Conservation (phyloP, 2,329 filamentous ascomycete genomes). For the Fusarium longipes region DNA sequence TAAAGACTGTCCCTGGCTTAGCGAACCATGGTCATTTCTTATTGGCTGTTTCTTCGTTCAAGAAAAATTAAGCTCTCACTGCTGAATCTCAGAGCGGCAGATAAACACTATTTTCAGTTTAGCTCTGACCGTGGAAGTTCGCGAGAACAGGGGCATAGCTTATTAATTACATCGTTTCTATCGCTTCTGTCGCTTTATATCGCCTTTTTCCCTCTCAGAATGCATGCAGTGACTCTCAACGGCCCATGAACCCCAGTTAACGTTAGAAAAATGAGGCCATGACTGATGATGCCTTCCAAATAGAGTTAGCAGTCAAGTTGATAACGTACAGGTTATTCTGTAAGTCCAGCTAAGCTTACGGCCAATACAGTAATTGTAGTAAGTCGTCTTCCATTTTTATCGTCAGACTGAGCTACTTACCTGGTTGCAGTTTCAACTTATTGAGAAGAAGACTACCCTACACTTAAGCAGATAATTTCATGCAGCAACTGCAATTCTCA, state of each 20-base stretch:
- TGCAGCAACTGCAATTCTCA: too few species aligned
- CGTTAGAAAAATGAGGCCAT: not conserved
- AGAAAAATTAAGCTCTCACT: not conserved
- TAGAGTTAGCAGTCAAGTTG: too few species aligned
- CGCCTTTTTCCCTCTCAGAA: not conserved
- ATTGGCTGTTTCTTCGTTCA: not conserved
- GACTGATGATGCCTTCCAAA: too few species aligned
- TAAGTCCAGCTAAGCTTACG: too few species aligned
- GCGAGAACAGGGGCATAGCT: not conserved
- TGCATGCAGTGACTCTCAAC: not conserved
- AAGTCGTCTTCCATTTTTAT: too few species aligned
- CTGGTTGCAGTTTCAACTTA: too few species aligned
- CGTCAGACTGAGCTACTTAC: too few species aligned
- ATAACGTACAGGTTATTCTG: too few species aligned
- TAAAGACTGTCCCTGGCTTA: constrained; percentile 1
- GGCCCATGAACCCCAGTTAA: not conserved
- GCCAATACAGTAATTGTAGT: too few species aligned
- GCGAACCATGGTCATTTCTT: not conserved
- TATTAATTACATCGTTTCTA: not conserved
- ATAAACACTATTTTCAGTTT: constrained; percentile 19
- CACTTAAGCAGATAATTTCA: too few species aligned
- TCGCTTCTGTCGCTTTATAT: not conserved
- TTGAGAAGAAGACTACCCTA: too few species aligned
- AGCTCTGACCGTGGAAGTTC: not conserved
- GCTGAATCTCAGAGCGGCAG: constrained; percentile 6